Evolutionary conservation across 495 filamentous ascomycete species (phyloP), one percentile per base, ranked within the genome.

Genomic region (Aspergillus funiculosus): DNA sequence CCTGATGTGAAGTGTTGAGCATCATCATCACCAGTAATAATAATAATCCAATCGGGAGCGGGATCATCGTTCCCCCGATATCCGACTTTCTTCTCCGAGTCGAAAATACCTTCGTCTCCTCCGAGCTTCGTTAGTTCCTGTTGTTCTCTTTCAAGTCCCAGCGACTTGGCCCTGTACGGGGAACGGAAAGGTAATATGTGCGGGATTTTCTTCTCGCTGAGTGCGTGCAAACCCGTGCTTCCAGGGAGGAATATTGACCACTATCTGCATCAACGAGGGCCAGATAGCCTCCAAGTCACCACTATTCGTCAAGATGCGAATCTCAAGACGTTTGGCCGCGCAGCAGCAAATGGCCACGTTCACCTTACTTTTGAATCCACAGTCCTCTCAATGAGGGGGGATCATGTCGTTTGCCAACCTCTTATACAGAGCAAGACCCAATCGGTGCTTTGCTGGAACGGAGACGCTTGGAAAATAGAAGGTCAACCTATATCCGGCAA

Each of bases 381-480:
- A 4, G 92, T 99, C 1, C 76, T 99, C 4, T 78, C 89, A 4
- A 71, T 99, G 14, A 78, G 92, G 52, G 91, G 92, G 15, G 74
- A 81, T 26, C 71, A 76, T 46, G 54, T 94, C 34, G 77, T 82
- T 13, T 58, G 63, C 10, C 92, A 99, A 54, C 92, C 92, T 1
- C 74, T 94, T 14, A 63, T 73, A 28, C 80, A 87, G 53, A 13
- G 52, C 4, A 46, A 51, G 2, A 77, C 73, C n/a, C 75, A 75
- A 14, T 91, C 86, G 6, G 70, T 87, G 9, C 73, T 99, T 11
- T 96, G 91, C 73, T 99, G 92, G 91, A 97, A 97, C 55, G 92
- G 92, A n/a, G 92, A 99, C 60, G 94, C 89, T 6, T 99, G 92
- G 92, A 82, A 75, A 39, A 74, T 94, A 41, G 70, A 68, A 14